These are phyloP conservation scores for Fusarium austroafricanum DNA, from an alignment of 2,329 filamentous ascomycete genomes.

Conservation along the genomic window DNA sequence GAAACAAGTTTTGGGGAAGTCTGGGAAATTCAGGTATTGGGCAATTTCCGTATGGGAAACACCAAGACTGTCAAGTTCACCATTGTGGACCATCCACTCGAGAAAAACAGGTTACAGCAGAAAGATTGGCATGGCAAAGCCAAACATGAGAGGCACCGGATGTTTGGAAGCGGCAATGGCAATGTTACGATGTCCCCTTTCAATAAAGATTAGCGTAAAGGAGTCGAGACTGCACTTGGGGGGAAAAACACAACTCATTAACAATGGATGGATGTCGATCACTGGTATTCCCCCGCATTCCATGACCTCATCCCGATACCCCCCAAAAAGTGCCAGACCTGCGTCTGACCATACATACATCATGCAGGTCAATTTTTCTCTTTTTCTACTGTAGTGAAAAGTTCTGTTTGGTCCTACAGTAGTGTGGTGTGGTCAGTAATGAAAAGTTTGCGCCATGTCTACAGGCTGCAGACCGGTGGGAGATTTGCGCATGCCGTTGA, in stretches of 20 bases:
- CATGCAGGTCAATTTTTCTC: slow-evolving; percentile 19
- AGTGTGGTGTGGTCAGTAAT: slow-evolving; percentile 1
- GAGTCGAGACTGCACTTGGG: slow-evolving; percentile 16
- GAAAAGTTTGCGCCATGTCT: slow-evolving; percentile 24
- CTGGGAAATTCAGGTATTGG: not conserved
- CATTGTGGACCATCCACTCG: slow-evolving; percentile 19
- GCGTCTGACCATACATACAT: slow-evolving; percentile 41
- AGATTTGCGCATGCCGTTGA: slow-evolving; percentile 34
- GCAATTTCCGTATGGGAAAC: not conserved
- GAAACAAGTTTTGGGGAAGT: not conserved
- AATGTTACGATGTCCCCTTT: slow-evolving; percentile 4
- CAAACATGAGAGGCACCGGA: not conserved
- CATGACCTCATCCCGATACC: slow-evolving; percentile 50
- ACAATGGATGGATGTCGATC: slow-evolving; percentile 33
- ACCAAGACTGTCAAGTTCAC: not conserved
- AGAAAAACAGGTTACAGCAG: slow-evolving; percentile 15
- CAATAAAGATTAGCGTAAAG: slow-evolving; percentile 13
- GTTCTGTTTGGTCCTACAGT: slow-evolving; percentile 15
- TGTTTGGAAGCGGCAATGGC: not conserved
- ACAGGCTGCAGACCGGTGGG: slow-evolving; percentile 6
- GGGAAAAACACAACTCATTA: slow-evolving; percentile 13
- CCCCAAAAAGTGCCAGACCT: slow-evolving; percentile 40
- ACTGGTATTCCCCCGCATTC: slow-evolving; percentile 50
- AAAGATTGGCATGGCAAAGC: not conserved
- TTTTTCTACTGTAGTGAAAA: not conserved